Conservation (phyloP, 192 early-diverging fungal species). For the Gonapodya prolifera region DNA sequence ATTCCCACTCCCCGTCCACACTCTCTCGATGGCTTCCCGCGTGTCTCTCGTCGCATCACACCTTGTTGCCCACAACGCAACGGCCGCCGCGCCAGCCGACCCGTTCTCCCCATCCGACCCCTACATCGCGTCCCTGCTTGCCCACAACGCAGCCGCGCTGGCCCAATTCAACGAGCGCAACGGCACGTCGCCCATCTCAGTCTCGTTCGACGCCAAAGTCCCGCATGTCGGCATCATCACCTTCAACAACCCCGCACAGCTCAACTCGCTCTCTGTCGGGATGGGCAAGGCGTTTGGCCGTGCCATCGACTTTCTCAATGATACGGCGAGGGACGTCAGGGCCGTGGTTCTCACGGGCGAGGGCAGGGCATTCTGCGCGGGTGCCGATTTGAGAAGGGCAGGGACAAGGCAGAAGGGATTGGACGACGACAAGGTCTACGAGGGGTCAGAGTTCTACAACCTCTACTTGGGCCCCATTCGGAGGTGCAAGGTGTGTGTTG, state of each 20-base stretch:
- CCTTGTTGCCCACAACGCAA: not conserved
- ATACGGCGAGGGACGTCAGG: not conserved
- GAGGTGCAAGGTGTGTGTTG: not conserved
- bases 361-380: not conserved
- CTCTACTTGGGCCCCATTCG: slow-evolving; percentile 3
- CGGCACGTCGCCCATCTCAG: not conserved
- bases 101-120: not conserved
- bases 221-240: not conserved
- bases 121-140: not conserved
- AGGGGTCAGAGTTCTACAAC: slow-evolving; percentile 1
- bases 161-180: not conserved
- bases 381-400: not conserved
- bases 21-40: not conserved
- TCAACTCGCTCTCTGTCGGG: slow-evolving; percentile 1
- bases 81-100: not conserved
- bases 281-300: slow-evolving; percentile 1
- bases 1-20: too few species aligned
- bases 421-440: not conserved
- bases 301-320: not conserved
- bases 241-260: slow-evolving; percentile 1
- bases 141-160: not conserved
- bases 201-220: not conserved
- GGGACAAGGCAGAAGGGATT: not conserved
- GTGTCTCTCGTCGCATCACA: not conserved
- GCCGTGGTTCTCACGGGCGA: slow-evolving; percentile 3